Evolutionary conservation across 148 eudicot genomes (phyloP).

Genomic region (Rhododendron mucronatum): DNA sequence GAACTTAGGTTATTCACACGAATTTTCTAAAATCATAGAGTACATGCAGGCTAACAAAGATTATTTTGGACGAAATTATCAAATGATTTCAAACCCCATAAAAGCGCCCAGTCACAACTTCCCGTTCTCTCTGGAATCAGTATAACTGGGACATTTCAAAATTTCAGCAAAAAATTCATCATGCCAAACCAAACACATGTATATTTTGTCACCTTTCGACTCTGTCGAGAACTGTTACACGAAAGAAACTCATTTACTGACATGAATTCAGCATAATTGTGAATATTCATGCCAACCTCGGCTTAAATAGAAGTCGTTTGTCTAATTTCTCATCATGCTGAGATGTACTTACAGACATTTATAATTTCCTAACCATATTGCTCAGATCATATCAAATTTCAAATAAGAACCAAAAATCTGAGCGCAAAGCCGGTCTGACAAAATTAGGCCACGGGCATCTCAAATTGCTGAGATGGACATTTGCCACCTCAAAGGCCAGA

Average conservation of each 20-base stretch:
- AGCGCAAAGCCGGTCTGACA: background rate
- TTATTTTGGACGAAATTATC: too few species aligned
- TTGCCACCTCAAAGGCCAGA: background rate
- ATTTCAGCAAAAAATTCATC: background rate
- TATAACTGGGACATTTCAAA: background rate
- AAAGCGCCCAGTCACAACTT: background rate
- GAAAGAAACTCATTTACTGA: background rate
- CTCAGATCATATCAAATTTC: background rate
- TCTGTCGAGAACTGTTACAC: background rate
- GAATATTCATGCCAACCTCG: background rate
- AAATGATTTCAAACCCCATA: background rate
- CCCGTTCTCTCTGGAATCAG: background rate
- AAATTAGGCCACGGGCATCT: background rate
- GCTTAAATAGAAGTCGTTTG: background rate
- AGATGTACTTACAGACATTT: background rate
- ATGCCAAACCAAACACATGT: background rate
- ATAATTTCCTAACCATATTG: background rate
- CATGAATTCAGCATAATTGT: background rate
- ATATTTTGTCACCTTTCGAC: background rate
- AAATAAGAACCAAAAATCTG: background rate
- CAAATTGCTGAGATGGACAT: slow-evolving; percentile 1
- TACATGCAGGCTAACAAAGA: too few species aligned
- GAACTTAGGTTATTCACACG: background rate
- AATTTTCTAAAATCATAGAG: too few species aligned
- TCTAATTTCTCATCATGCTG: background rate